Base-by-base conservation (phyloP, 192 early-diverging fungal genomes). In the Thamnidium elegans region DNA sequence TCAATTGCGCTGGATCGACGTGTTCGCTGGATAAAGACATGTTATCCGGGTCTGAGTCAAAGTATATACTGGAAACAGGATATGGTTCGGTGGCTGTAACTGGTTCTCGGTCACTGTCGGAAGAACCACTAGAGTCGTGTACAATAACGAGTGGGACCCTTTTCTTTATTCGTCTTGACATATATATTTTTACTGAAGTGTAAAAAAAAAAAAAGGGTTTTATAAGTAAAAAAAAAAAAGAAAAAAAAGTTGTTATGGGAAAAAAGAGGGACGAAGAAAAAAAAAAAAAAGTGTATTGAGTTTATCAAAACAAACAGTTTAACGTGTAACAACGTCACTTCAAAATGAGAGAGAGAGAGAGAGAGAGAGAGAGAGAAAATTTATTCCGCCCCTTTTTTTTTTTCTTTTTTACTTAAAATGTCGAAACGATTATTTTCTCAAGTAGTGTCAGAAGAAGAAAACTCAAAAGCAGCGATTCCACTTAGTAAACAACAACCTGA, bases 381-480 rank as follows among this genome's bases (percentile, higher is more conserved):
- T 54, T 26, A 14, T 32, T 54, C 9, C 31, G n/a, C 10, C 13
- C 14, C 30, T 54, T 31, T 3, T 26, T 53, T 32, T 31, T 26
- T 26, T 53, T 17, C 15, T 48, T 48, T 48, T 7, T 48, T 48
- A 13, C 8, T 52, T 13, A 13, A 13, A 4, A 48, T 48, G 46
- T 48, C 46, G 17, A 48, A 48, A 19, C 46, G 46, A 44, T 6
- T 59, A 45, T 59, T 59, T 45, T 59, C 50, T 10, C 32, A 42
- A 63, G 50, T 11, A n/a, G 32, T 17, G 2, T 11, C 6, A n/a
- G 45, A 26, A 15, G 50, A 64, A 53, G 51, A 64, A 14, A 30
- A 54, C 7, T 14, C 34, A 39, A 30, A 50, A 17, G 26, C 21
- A 30, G 63, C 63, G 7, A 64, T 64, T n/a, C 63, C 63, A 15